Evolutionary conservation across 2,329 filamentous ascomycete species (phyloP).

Genomic region (Curvularia lunata): DNA sequence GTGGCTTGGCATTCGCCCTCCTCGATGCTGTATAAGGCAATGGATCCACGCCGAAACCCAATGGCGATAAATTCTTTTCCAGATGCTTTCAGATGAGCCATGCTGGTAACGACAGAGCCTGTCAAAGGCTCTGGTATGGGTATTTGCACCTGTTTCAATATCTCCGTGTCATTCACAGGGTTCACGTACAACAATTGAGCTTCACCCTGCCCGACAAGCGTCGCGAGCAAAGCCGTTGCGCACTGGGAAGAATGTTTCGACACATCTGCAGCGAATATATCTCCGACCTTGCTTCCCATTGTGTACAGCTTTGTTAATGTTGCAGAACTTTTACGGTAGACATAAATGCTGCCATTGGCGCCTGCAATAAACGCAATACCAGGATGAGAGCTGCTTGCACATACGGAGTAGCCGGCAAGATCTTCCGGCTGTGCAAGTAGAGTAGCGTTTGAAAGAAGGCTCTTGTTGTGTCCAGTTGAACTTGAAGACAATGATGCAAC

Average conservation of each 20-base stretch:
- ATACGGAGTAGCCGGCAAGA: conserved; percentile 58
- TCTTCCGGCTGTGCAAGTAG: conserved; percentile 45
- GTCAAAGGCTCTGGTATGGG: conserved; percentile 42
- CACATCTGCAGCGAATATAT: conserved; percentile 41
- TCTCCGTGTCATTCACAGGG: not conserved
- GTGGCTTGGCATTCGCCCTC: conserved; percentile 10
- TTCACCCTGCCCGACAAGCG: conserved; percentile 45
- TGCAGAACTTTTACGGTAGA: conserved; percentile 36
- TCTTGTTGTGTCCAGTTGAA: not conserved
- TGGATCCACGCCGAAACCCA: conserved; percentile 62
- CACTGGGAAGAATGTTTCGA: not conserved
- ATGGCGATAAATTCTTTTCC: conserved; percentile 52
- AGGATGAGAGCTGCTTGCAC: conserved; percentile 46
- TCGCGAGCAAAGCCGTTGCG: conserved; percentile 46
- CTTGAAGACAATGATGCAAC: conserved; percentile 35
- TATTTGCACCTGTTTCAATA: conserved; percentile 18
- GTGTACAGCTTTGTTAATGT: conserved; percentile 34
- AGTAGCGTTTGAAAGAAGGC: conserved; percentile 27
- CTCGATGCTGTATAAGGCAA: conserved; percentile 56
- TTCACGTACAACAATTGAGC: conserved; percentile 43
- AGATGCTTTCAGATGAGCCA: conserved; percentile 41
- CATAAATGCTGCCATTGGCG: conserved; percentile 52
- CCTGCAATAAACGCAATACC: conserved; percentile 56
- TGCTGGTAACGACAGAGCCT: conserved; percentile 61
- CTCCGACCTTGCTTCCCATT: conserved; percentile 50